These are phyloP conservation scores for Phytophthora podocarpi DNA, from an alignment of 352 stramenopile species.

Conservation along the genomic window DNA sequence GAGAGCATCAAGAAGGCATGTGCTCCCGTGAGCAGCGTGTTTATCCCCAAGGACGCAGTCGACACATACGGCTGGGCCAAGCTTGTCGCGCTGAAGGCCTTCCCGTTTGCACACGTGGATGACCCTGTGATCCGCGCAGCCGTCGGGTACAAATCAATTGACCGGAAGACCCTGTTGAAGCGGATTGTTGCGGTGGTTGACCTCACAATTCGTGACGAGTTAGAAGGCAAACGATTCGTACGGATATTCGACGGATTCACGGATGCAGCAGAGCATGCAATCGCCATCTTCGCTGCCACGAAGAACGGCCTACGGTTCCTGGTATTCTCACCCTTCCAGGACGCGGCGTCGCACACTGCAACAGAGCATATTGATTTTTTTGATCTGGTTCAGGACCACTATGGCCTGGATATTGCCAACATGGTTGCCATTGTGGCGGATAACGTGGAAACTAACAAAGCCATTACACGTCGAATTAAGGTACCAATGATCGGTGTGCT, in stretches of 20 bases:
- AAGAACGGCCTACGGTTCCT: conserved; percentile 7
- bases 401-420: not conserved
- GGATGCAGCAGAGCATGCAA: conserved; percentile 1
- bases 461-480: not conserved
- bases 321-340: conserved; percentile 5
- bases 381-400: not conserved
- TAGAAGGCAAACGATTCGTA: not conserved
- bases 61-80: conserved; percentile 10
- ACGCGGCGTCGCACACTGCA: not conserved
- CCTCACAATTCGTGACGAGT: not conserved
- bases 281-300: conserved; percentile 7
- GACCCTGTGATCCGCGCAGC: not conserved
- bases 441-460: conserved; percentile 20
- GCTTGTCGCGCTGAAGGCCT: conserved; percentile 3
- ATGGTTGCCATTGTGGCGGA: conserved; percentile 11
- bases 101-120: not conserved
- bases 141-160: conserved; percentile 6
- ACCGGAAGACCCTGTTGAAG: not conserved
- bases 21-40: not conserved
- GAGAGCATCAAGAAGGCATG: not conserved
- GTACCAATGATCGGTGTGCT: conserved; percentile 1
- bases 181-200: conserved; percentile 1
- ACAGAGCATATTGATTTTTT: conserved; percentile 11
- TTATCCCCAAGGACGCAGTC: conserved; percentile 1
- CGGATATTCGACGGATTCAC: conserved; percentile 8